Conservation (phyloP, 306 rosid species). For the Prunus fruticosa region DNA sequence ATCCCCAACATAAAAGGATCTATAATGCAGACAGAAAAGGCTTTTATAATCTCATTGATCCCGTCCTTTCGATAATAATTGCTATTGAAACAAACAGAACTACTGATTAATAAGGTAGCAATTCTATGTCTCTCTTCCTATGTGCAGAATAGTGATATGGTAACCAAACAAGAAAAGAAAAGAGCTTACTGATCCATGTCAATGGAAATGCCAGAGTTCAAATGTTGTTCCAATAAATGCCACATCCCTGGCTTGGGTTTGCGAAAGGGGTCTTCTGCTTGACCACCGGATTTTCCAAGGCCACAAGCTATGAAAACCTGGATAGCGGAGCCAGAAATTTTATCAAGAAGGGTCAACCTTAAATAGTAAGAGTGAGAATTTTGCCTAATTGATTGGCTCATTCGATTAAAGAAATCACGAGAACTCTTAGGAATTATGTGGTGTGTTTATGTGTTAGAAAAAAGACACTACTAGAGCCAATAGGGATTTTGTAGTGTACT, state of each 20-base stretch:
- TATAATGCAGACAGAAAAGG: no score
- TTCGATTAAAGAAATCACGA: no score
- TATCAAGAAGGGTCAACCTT: no score
- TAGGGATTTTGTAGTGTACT: no score
- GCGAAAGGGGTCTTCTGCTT: conserved; percentile 68
- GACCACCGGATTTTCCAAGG: conserved; percentile 30
- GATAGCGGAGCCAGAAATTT: no score
- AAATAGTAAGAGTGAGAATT: no score
- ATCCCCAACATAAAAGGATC: no score
- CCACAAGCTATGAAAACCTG: conserved; percentile 94
- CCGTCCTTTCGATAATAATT: conserved; percentile 7
- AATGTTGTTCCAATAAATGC: conserved; percentile 75
- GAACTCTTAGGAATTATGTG: no score
- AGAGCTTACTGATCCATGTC: conserved; percentile 67
- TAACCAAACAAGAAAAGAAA: conserved; percentile 14
- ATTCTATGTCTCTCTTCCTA: neutral
- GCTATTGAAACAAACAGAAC: neutral
- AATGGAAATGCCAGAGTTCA: conserved; percentile 74
- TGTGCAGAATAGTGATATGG: conserved; percentile 7
- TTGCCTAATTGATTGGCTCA: no score
- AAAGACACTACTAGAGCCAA: no score
- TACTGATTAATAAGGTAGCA: conserved; percentile 13
- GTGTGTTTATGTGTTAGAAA: no score
- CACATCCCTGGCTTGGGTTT: conserved; percentile 95
- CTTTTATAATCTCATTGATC: conserved; percentile 4